phyloP scores from a whole-genome alignment of 1,139 yeast species.

The Hansenula anomala region DNA sequence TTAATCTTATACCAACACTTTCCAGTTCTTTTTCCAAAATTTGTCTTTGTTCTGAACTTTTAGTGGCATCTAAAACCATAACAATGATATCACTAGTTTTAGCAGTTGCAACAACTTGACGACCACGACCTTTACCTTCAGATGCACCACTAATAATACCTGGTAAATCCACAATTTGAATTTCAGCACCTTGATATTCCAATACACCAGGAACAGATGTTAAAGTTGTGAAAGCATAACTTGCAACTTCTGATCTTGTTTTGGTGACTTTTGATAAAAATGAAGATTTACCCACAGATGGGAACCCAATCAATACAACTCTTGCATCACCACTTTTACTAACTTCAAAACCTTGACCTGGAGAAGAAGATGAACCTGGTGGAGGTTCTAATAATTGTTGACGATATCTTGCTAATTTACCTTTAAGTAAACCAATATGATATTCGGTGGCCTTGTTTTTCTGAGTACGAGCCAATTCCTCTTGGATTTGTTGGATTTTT shows the following conservation, averaged over 20 bases:
- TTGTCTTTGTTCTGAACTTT: conserved; percentile 81
- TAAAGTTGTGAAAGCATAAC: conserved; percentile 90
- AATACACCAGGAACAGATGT: conserved; percentile 96
- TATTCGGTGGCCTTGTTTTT: conserved; percentile 98
- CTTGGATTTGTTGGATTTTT: conserved; percentile 86
- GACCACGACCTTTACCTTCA: conserved; percentile 96
- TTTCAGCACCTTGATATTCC: conserved; percentile 94
- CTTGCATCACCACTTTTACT: conserved; percentile 96
- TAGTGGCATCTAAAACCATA: conserved; percentile 95
- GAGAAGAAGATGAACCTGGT: conserved; percentile 57
- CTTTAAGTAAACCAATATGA: conserved; percentile 89
- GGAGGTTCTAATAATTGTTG: conserved; percentile 90
- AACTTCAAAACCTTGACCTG: conserved; percentile 92
- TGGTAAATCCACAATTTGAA: conserved; percentile 93
- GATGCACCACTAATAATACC: conserved; percentile 97
- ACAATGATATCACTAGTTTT: conserved; percentile 89
- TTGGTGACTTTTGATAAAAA: conserved; percentile 82
- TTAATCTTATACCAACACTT: conserved; percentile 88
- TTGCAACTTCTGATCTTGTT: conserved; percentile 92
- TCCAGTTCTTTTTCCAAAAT: conserved; percentile 88
- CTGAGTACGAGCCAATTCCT: conserved; percentile 91
- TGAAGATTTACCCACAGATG: conserved; percentile 96
- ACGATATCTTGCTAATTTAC: conserved; percentile 91
- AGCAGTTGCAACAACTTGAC: conserved; percentile 95
- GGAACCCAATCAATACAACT: conserved; percentile 92